Evolutionary conservation across 805 yeast genomes (phyloP), one percentile per base, ranked within the genome.

Genomic region (Monosporozyma solicola): DNA sequence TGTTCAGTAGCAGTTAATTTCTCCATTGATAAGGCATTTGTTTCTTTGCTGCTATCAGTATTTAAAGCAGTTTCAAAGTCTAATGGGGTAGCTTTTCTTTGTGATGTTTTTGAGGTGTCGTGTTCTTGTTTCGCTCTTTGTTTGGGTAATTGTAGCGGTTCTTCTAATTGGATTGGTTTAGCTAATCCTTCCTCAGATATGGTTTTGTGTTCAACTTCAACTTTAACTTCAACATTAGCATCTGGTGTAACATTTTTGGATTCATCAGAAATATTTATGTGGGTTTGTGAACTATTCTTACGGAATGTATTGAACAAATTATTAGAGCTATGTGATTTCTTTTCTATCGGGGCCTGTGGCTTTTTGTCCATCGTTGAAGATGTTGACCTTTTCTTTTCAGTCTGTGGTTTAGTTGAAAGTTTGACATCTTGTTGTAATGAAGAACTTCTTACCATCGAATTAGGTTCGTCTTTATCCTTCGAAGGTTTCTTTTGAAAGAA

Each of bases 71-170:
- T 55, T 33, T 63, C 63, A 50, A 63, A 61, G 48, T 61, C 55
- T 24, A 66, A 51, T 8, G 70, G 70, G 3, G 70, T 66, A 3
- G 62, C 59, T 25, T 66, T 66, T 46, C 69, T 59, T 32, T 55
- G 50, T 22, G n/a, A 3, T 7, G 3, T 25, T 3, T 49, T 49
- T n/a, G 41, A n/a, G 15, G 3, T 9, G 7, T 27, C 25, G 9
- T 25, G 16, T 8, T 24, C 32, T 11, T 35, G 20, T 7, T 16
- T 20, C 5, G 24, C 11, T 29, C 53, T 58, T 16, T 50, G 55
- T 33, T 55, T 53, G 16, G 54, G 56, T 25, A 54, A 39, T 2
- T 44, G 24, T 16, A 49, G 11, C n/a, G 47, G 49, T 29, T 46
- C 48, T 13, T 41, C 32, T 35, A 47, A 47, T 15, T 45, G 16